Base-by-base conservation (phyloP, 2,329 filamentous ascomycete genomes). In the Talaromyces marneffei region DNA sequence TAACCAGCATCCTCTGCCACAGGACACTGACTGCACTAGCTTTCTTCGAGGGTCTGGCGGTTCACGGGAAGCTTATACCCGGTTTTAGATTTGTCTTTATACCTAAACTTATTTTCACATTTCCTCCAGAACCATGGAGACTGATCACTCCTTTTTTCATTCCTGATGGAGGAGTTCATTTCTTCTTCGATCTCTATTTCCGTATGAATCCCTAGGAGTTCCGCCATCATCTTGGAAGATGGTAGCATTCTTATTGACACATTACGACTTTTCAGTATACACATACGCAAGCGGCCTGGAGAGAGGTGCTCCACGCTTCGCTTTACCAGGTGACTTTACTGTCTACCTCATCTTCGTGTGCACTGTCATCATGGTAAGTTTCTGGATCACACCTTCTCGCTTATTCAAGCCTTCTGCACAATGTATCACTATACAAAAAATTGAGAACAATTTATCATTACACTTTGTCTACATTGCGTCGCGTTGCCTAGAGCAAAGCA, bases 291-390 rank as follows among this genome's bases (percentile, higher is more conserved):
- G 84, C 71, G 83, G 86, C 66, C 79, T 96, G 55, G 92, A 96
- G 79, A 82, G 77, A 44, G 82, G 83, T 65, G 89, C 88, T 64
- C 77, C 87, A 58, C 86, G 90, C 63, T 93, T 96, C 73, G 77
- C 81, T 44, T 82, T 84, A 66, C 89, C 89, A 62, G 92, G 91
- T 71, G 89, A 94, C 72, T 84, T 94, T 68, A 81, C 94, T 65
- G 87, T 87, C 78, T 96, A 95, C 73, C 78, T 95, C 68, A 76
- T 87, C 62, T 94, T 94, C 72, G 83, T 92, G 68, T 81, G 83
- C 67, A 77, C 78, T 57, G 77, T 88, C 70, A 93, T 94, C 66
- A 72, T 91, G 80, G 92, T 96, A 91, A 86, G 92, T 83, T 64
- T 57, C 23, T 80, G 67, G 64, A 65, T 62, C 65, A 31, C 12